Base-by-base conservation (phyloP, 169 alveolate species). In the Plasmodium ovale region DNA sequence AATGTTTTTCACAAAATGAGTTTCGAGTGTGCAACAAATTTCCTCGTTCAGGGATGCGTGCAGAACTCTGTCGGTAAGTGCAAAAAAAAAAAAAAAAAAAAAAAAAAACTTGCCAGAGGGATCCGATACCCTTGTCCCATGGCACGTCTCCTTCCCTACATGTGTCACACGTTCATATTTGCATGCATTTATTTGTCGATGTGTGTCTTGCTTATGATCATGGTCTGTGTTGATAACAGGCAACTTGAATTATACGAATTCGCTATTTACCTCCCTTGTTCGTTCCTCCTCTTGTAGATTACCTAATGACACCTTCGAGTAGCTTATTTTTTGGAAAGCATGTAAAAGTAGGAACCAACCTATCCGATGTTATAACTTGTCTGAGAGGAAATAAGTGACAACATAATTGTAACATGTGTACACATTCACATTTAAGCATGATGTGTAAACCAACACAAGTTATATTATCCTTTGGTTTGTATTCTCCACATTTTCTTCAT, bases 1-100 rank as follows among this genome's bases (percentile, higher is more conserved):
- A 77, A 77, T 19, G 74, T 77, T 68, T 47, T 77, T 39, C 88
- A 77, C 59, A 77, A 77, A 29, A 77, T 77, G 88, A 77, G 88
- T 67, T 77, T 60, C 39, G 88, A 77, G 39, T 77, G 88, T 35
- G 88, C 88, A 31, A 77, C 88, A 4, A 42, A 60, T 21, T 77
- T 77, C 49, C 37, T 77, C 21, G 47, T 54, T 47, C 88, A 77
- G 65, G 88, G 88, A 6, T 77, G 88, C 35, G 65, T 77, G 56
- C 88, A 77, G 31, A 77, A 77, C 19, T 77, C 88, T 60, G 23
- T 77, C 23, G 88, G 88, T 77, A 77, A 29, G 77, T 25, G 19
- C 10, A 10, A 7, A 33, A 59, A 49, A 7, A 7, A 1, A 21
- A 19, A 27, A 56, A 5, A 58, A 9, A 59, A 25, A 39, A 33